These are phyloP conservation scores for Mycena amicta DNA, from an alignment of 768 basidiomycete genomes.

Conservation along the genomic window DNA sequence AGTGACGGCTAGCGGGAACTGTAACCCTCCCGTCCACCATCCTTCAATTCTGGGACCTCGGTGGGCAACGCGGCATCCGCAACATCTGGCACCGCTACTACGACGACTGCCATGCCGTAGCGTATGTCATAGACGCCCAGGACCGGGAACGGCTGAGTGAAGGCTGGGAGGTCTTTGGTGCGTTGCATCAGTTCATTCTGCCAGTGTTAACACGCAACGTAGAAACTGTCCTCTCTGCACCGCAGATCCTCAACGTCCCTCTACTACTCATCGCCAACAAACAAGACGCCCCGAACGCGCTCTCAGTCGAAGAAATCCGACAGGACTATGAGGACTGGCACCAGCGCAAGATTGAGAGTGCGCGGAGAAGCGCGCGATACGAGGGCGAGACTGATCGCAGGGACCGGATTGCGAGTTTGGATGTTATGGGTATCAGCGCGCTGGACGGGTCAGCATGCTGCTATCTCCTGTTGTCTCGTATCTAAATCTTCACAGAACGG, in stretches of 20 bases:
- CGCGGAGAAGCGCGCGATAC: slow-evolving; percentile 53
- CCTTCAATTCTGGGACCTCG: slow-evolving; percentile 96
- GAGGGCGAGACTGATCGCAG: slow-evolving; percentile 46
- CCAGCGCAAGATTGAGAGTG: slow-evolving; percentile 71
- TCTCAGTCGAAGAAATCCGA: slow-evolving; percentile 89
- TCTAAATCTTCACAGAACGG: slow-evolving; percentile 63
- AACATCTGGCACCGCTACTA: slow-evolving; percentile 96
- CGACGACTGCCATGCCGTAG: slow-evolving; percentile 95
- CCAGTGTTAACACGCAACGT: slow-evolving; percentile 27
- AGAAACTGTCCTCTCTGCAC: slow-evolving; percentile 87
- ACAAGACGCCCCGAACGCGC: slow-evolving; percentile 79
- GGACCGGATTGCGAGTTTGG: slow-evolving; percentile 71
- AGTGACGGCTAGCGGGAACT: slow-evolving; percentile 69
- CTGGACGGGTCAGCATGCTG: slow-evolving; percentile 73
- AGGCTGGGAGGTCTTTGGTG: slow-evolving; percentile 98
- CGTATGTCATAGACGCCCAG: slow-evolving; percentile 91
- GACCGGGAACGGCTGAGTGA: slow-evolving; percentile 88
- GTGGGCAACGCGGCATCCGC: slow-evolving; percentile 91
- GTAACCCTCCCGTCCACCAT: slow-evolving; percentile 92
- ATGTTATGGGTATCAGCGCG: slow-evolving; percentile 90
- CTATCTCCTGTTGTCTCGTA: neutral
- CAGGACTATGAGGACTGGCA: slow-evolving; percentile 90
- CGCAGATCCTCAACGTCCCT: slow-evolving; percentile 88
- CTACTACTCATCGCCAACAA: slow-evolving; percentile 94
- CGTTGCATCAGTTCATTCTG: slow-evolving; percentile 30